These are phyloP conservation scores for Yamadazyma trypodendri DNA, from an alignment of 1,139 yeast genomes.

Conservation along the genomic window DNA sequence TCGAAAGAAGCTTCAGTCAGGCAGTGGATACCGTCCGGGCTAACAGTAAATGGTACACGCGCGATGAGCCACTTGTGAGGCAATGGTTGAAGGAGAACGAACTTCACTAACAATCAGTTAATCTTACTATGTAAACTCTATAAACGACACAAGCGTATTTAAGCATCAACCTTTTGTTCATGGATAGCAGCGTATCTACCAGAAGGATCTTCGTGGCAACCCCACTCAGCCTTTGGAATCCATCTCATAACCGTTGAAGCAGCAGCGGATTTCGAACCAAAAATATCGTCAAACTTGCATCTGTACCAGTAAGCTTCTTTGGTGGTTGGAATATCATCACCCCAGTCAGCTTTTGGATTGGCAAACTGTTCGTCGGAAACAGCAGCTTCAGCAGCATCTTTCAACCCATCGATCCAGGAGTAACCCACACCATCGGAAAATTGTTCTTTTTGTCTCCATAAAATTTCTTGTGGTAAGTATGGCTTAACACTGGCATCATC, in stretches of 20 bases:
- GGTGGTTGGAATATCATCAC: constrained; percentile 88
- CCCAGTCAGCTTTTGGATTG: constrained; percentile 94
- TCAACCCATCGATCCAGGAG: constrained; percentile 97
- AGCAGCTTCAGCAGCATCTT: constrained; percentile 87
- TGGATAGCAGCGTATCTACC: constrained; percentile 95
- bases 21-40: constrained; percentile 52
- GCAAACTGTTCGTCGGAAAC: constrained; percentile 88
- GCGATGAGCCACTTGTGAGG: constrained; percentile 28
- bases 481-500: constrained; percentile 71
- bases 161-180: constrained; percentile 48
- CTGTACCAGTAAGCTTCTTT: constrained; percentile 99
- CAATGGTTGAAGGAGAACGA: constrained; percentile 3
- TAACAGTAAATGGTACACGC: constrained; percentile 47
- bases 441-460: constrained; percentile 99
- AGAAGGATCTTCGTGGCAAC: constrained; percentile 97
- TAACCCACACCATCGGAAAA: constrained; percentile 99
- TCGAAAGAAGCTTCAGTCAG: constrained; percentile 58
- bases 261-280: constrained; percentile 80
- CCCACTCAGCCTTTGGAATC: constrained; percentile 99
- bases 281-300: constrained; percentile 88
- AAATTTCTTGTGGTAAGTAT: constrained; percentile 91
- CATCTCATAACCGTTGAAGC: constrained; percentile 98
- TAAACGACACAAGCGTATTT: constrained; percentile 5
- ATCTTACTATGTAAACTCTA: neutral
- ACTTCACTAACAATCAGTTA: too few species aligned